Conservation (phyloP, 2,329 filamentous ascomycete genomes). For the Diatrype stigma region DNA sequence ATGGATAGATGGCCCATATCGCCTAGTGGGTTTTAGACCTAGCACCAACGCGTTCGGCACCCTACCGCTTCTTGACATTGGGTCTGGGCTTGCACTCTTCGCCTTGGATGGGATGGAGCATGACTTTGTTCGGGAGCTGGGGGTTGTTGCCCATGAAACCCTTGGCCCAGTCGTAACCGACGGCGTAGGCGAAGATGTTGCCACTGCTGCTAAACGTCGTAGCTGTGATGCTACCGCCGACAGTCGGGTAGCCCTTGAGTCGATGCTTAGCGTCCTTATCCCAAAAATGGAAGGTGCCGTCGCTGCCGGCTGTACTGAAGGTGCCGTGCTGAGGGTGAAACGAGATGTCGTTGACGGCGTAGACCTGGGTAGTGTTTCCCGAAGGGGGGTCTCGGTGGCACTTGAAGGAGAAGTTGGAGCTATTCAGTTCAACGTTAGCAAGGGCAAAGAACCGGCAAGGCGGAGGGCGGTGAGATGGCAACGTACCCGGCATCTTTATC, state of each 20-base stretch:
- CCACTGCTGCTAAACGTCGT: conserved; percentile 90
- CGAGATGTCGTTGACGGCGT: conserved; percentile 93
- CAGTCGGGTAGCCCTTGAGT: conserved; percentile 80
- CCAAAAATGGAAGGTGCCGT: conserved; percentile 97
- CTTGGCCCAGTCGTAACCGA: conserved; percentile 98
- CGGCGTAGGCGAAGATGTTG: conserved; percentile 79
- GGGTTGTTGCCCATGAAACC: conserved; percentile 82
- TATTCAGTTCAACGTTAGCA: conserved; percentile 27
- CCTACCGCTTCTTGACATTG: conserved; percentile 55
- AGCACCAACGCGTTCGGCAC: not conserved
- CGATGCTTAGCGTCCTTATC: conserved; percentile 89
- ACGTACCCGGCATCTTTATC: conserved; percentile 78
- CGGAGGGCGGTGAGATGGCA: not conserved
- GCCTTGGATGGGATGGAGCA: conserved; percentile 70
- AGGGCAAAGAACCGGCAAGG: conserved; percentile 3
- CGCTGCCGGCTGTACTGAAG: conserved; percentile 93
- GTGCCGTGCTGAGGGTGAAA: conserved; percentile 97
- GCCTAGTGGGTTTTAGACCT: no score
- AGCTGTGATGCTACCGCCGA: conserved; percentile 81
- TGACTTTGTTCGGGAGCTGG: conserved; percentile 72
- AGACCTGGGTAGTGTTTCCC: conserved; percentile 79
- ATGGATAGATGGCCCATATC: no score
- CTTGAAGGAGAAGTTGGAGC: conserved; percentile 97
- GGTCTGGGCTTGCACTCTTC: conserved; percentile 62
- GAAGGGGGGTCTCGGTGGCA: conserved; percentile 83